Percentiles rank a stretch among this genome's conserved stretches.
Evolutionary conservation across 352 stramenopile genomes (phyloP).

Genomic region (Albugo laibachii): DNA sequence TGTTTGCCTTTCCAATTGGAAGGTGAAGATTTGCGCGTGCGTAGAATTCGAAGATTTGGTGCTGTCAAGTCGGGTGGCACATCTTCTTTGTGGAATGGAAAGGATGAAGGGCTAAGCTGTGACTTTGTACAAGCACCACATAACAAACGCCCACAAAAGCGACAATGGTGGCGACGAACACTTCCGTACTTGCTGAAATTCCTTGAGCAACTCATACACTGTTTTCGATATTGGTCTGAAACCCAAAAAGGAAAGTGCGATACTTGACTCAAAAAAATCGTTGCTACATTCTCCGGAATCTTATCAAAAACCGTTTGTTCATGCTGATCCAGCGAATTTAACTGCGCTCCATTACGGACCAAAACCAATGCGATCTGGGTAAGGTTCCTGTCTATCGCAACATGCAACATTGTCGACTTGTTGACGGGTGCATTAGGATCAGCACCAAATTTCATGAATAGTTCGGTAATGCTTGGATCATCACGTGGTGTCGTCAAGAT

Average conservation of each 20-base stretch:
- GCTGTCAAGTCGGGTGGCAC: conserved; percentile 3
- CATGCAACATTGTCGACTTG: conserved; percentile 39
- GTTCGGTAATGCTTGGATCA: conserved; percentile 36
- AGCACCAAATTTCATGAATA: conserved; percentile 28
- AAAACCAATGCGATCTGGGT: conserved; percentile 26
- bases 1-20: conserved; percentile 12
- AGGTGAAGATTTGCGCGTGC: too few species aligned
- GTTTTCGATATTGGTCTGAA: conserved; percentile 17
- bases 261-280: conserved; percentile 31
- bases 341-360: conserved; percentile 25
- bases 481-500: conserved; percentile 32
- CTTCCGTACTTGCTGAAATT: conserved; percentile 18
- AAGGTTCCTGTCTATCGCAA: conserved; percentile 32
- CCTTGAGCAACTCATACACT: conserved; percentile 43
- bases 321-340: conserved; percentile 34
- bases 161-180: conserved; percentile 31
- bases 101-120: conserved; percentile 1
- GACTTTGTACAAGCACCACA: conserved; percentile 19
- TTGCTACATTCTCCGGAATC: conserved; percentile 17
- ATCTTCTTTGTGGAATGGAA: conserved; percentile 16
- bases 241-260: conserved; percentile 25
- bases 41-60: too few species aligned
- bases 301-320: conserved; percentile 51
- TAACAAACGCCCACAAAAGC: conserved; percentile 28
- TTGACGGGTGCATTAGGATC: conserved; percentile 35